Percentiles rank a stretch among this genome's conserved stretches.
These are phyloP conservation scores for Leccinum pellstonianum DNA, from an alignment of 768 basidiomycete genomes.

Conservation along the genomic window DNA sequence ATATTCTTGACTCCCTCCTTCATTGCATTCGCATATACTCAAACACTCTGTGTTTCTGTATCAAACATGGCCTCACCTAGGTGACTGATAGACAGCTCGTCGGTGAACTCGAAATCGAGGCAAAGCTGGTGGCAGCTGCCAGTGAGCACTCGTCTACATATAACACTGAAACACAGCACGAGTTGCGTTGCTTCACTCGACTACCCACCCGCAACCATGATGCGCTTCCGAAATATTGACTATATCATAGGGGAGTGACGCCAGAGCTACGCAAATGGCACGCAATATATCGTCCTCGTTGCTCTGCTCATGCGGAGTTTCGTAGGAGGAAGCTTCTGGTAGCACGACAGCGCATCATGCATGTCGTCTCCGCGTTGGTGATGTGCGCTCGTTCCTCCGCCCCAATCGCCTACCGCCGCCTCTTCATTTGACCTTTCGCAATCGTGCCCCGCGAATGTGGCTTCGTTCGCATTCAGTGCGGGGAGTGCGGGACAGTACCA, in stretches of 20 bases:
- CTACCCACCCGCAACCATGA: conserved; percentile 1
- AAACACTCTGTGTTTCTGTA: conserved; percentile 71
- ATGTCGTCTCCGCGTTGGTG: conserved; percentile 74
- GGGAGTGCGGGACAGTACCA: conserved; percentile 42
- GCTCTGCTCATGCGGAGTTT: conserved; percentile 3
- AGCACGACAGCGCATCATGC: conserved; percentile 64
- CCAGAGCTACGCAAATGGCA: conserved; percentile 13
- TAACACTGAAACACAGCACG: not conserved
- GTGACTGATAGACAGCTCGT: conserved; percentile 29
- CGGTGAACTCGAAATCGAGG: conserved; percentile 26
- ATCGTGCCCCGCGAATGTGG: not conserved
- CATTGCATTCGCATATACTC: too few relatives aligned
- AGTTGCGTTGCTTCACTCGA: not conserved
- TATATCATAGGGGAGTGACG: conserved; percentile 28
- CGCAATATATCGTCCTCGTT: not conserved
- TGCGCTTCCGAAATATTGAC: conserved; percentile 75
- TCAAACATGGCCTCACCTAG: conserved; percentile 53
- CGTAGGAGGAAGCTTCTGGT: conserved; percentile 25
- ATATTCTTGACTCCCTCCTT: too few relatives aligned
- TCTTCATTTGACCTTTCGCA: conserved; percentile 1
- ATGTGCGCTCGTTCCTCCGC: conserved; percentile 83
- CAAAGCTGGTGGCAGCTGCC: conserved; percentile 5
- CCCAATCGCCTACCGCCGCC: conserved; percentile 35
- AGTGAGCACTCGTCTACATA: not conserved
- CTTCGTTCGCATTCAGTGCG: conserved; percentile 31